Conservation (phyloP, 306 rosid species). For the Adenanthera pavonina region DNA sequence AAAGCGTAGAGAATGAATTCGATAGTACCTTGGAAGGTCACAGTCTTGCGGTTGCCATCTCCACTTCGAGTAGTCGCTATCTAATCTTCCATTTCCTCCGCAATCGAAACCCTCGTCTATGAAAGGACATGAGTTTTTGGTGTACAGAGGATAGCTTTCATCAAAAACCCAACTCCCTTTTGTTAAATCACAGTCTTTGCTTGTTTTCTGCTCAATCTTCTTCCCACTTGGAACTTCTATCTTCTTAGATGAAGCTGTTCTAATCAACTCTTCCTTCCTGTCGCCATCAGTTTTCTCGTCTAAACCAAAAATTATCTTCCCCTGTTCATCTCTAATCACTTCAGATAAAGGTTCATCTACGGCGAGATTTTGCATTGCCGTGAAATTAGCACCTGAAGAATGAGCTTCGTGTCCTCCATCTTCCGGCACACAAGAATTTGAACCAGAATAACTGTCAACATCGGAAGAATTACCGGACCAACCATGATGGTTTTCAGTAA, state of each 20-base stretch:
- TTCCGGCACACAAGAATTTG: constrained; percentile 40
- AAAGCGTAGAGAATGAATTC: not conserved
- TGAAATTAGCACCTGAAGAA: constrained; percentile 43
- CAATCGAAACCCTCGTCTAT: constrained; percentile 96
- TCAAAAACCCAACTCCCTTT: constrained; percentile 85
- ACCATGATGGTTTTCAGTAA: constrained; percentile 46
- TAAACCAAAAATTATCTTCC: constrained; percentile 26
- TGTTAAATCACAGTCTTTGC: constrained; percentile 66
- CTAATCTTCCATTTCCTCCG: constrained; percentile 76
- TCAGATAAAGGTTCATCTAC: constrained; percentile 29
- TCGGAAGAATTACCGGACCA: constrained; percentile 49
- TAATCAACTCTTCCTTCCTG: constrained; percentile 27
- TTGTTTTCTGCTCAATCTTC: constrained; percentile 41
- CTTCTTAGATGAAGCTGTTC: constrained; percentile 34
- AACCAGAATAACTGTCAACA: constrained; percentile 41
- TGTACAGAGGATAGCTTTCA: constrained; percentile 72
- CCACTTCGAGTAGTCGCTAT: constrained; percentile 73
- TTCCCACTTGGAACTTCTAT: constrained; percentile 35
- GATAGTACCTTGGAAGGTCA: constrained; percentile 62
- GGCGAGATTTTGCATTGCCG: constrained; percentile 32
- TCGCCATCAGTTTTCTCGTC: constrained; percentile 33
- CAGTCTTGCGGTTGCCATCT: constrained; percentile 87
- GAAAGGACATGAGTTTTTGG: constrained; percentile 71
- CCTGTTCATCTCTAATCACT: constrained; percentile 32
- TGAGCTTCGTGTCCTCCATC: constrained; percentile 35